Percentiles rank a stretch among this genome's conserved stretches.
Conservation (phyloP, 441 rosid species). For the Hypseocharis bilobata region DNA sequence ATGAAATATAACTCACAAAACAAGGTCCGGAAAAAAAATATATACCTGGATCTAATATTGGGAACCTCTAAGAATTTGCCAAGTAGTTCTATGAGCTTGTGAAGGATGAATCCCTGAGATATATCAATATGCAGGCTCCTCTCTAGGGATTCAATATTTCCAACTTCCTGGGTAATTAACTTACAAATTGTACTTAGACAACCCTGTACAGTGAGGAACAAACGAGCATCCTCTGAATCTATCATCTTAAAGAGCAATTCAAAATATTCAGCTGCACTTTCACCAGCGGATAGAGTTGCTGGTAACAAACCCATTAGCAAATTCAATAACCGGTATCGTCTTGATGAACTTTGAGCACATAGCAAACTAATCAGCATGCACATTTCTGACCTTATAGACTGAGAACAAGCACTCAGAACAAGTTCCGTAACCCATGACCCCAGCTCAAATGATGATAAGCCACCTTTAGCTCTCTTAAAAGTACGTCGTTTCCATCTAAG, state of each 20-base stretch:
- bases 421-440: conserved; percentile 99
- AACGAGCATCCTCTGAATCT: conserved; percentile 87
- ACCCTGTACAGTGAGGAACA: conserved; percentile 89
- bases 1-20: conserved; percentile 13
- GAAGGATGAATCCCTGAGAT: conserved; percentile 98
- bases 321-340: conserved; percentile 76
- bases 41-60: conserved; percentile 86
- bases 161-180: conserved; percentile 83
- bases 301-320: conserved; percentile 81
- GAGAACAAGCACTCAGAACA: conserved; percentile 97
- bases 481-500: conserved; percentile 89
- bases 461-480: conserved; percentile 59
- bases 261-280: conserved; percentile 97
- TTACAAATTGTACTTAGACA: conserved; percentile 79
- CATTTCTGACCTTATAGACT: conserved; percentile 98
- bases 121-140: conserved; percentile 96
- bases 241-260: conserved; percentile 95
- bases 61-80: conserved; percentile 93
- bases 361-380: conserved; percentile 89
- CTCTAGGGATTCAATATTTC: conserved; percentile 86
- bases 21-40: conserved; percentile 3
- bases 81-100: conserved; percentile 94
- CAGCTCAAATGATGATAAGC: conserved; percentile 71
- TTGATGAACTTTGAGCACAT: conserved; percentile 79
- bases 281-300: conserved; percentile 87